Conservation (phyloP, 192 early-diverging fungal genomes). For the Coemansia guatemalensis region DNA sequence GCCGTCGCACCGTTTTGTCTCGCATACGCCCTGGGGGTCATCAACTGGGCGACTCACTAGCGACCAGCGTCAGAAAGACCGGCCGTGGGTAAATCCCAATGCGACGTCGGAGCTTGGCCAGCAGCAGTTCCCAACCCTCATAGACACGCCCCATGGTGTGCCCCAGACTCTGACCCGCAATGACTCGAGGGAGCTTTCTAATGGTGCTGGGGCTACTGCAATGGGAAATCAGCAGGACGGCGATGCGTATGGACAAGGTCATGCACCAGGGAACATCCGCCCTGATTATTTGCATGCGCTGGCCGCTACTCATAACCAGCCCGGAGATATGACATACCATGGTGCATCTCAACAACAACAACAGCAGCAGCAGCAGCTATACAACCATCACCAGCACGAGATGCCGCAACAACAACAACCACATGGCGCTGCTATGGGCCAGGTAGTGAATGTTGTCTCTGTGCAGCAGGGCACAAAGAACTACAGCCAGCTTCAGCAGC, state of each 20-base stretch:
- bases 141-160: not conserved
- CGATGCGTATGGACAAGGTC: not conserved
- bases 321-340: not conserved
- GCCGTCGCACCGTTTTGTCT: slow-evolving; percentile 45
- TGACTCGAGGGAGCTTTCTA: not conserved
- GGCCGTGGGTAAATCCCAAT: slow-evolving; percentile 45
- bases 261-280: not conserved
- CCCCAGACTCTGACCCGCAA: not conserved
- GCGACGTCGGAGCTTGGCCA: not conserved
- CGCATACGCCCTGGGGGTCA: slow-evolving; percentile 49
- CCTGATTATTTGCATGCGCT: not conserved
- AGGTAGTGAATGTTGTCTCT: slow-evolving; percentile 45
- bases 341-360: not conserved
- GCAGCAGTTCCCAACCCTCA: slow-evolving; percentile 2
- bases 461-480: slow-evolving; percentile 34
- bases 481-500: slow-evolving; percentile 45
- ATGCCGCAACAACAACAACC: slow-evolving; percentile 22
- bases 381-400: slow-evolving; percentile 19
- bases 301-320: not conserved
- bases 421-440: slow-evolving; percentile 6
- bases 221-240: not conserved
- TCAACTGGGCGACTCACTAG: slow-evolving; percentile 44
- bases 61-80: slow-evolving; percentile 40
- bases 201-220: not conserved
- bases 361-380: slow-evolving; percentile 16